Conservation (phyloP, 768 basidiomycete species). For the Boletellus emodensis region DNA sequence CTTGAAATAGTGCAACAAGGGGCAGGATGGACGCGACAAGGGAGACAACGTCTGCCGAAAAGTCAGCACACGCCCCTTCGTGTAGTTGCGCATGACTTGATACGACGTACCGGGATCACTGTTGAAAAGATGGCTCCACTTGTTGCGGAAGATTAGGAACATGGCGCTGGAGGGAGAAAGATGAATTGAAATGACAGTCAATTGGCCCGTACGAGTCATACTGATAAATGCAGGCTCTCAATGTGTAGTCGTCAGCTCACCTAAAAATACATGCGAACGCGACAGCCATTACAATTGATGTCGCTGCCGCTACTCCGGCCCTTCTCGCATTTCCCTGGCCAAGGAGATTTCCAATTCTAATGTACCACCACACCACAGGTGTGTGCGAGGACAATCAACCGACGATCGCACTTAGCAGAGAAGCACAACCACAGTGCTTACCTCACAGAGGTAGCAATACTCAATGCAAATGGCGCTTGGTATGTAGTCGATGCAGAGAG, state of each 20-base stretch:
- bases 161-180: constrained; percentile 36
- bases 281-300: constrained; percentile 64
- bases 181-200: not conserved
- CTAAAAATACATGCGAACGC: constrained; percentile 63
- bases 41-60: constrained; percentile 38
- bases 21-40: constrained; percentile 65
- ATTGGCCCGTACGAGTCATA: not conserved
- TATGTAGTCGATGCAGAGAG: constrained; percentile 72
- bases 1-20: constrained; percentile 74
- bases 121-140: constrained; percentile 77
- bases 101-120: constrained; percentile 47
- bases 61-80: not conserved
- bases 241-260: constrained; percentile 30
- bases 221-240: not conserved
- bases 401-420: not conserved
- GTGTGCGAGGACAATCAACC: not conserved
- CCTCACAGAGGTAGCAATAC: constrained; percentile 84
- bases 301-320: constrained; percentile 63
- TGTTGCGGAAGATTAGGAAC: constrained; percentile 57
- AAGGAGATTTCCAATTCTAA: constrained; percentile 82
- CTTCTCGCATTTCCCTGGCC: constrained; percentile 75
- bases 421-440: constrained; percentile 29
- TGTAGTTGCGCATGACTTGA: not conserved
- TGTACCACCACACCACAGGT: not conserved
- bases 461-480: constrained; percentile 80